Base-by-base conservation (phyloP, 257 asterid species). In the Salvia hispanica region DNA sequence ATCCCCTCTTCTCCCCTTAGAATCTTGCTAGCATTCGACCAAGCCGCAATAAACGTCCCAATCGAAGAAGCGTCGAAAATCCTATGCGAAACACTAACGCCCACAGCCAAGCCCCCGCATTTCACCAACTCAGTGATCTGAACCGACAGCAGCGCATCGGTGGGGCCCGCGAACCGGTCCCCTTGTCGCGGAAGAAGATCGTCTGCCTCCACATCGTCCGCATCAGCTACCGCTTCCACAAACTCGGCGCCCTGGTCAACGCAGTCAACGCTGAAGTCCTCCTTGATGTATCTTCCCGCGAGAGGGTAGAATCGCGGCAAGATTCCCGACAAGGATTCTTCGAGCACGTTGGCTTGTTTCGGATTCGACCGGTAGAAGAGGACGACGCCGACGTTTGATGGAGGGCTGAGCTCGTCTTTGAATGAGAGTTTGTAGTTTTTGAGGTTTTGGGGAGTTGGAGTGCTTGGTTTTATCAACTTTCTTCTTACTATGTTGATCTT, bases 401-500 rank as follows among this genome's bases (percentile, higher is more conserved):
- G 59, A 0, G 59, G 36, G 15, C 34, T 25, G 37, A 54, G 59
- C 59, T 54, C 59, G 3, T 54, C 55, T 7, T 3, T 64, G 34
- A 18, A 48, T 64, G 70, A 64, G 13, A 44, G 0, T 15, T 36
- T 12, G 45, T 34, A 58, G 6, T n/a, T 34, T 4, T n/a, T 34
- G 46, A 36, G 63, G 28, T 58, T 34, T 36, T 9, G 28, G 13
- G 62, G 63, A 13, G 63, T 58, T 58, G 63, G 63, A 5, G 43
- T n/a, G 25, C 2, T 1, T 34, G 63, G 63, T 8, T 58, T 34
- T 7, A 58, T 11, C 3, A 58, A 6, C 28, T 58, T 58, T 0
- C 10, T 56, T 21, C 2, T 56, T 0, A 56, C 7, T 12, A 2
- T 11, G 2, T 33, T 56, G 43, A 56, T 13, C 18, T 56, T n/a